Evolutionary conservation across 2,329 filamentous ascomycete species (phyloP).

Genomic region (Apiospora pterosperma): DNA sequence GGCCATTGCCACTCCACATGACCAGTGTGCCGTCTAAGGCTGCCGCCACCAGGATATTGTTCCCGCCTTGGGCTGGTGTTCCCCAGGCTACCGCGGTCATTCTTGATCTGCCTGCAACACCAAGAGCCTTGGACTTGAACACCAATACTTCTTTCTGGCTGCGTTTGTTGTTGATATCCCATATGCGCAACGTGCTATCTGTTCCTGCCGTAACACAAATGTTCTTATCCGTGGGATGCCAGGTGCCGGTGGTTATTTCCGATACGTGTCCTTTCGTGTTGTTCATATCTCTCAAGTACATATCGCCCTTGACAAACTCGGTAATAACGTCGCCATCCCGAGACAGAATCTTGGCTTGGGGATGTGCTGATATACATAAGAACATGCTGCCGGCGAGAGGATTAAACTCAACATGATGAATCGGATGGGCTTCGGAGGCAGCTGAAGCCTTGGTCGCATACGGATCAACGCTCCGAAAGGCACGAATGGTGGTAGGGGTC

Average conservation of each 20-base stretch:
- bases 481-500: constrained; percentile 89
- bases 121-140: constrained; percentile 88
- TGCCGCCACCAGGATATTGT: constrained; percentile 74
- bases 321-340: constrained; percentile 83
- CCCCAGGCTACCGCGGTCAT: constrained; percentile 95
- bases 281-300: constrained; percentile 96
- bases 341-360: constrained; percentile 85
- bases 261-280: constrained; percentile 97
- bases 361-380: constrained; percentile 82
- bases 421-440: constrained; percentile 78
- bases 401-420: constrained; percentile 86
- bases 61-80: constrained; percentile 69
- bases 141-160: constrained; percentile 92
- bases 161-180: constrained; percentile 90
- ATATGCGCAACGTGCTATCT: constrained; percentile 93
- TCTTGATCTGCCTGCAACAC: constrained; percentile 82
- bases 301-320: constrained; percentile 95
- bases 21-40: constrained; percentile 86
- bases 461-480: constrained; percentile 90
- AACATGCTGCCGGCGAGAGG: constrained; percentile 75
- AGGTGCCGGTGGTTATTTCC: constrained; percentile 83
- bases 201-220: constrained; percentile 87
- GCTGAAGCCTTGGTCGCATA: constrained; percentile 69
- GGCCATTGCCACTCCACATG: constrained; percentile 89
- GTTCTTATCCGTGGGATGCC: constrained; percentile 85